Base-by-base conservation (phyloP, 805 yeast genomes). In the Lipomyces lipofer region DNA sequence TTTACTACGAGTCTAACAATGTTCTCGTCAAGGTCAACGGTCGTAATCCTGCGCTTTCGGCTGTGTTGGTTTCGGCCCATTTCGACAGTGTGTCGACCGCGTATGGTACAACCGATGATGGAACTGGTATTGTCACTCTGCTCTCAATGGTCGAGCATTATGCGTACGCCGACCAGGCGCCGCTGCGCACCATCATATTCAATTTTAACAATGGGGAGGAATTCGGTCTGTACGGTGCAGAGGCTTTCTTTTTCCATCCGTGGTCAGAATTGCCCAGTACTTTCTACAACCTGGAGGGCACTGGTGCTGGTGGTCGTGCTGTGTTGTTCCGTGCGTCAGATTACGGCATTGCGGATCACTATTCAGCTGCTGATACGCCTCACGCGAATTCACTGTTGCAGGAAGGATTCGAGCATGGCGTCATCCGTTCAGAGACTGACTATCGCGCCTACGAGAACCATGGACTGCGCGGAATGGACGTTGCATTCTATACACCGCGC, bases 171-270 rank as follows among this genome's bases (percentile, higher is more conserved):
- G 56, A 51, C 32, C 30, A 64, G 38, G 60, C 50, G 7, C 95
- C 96, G 1, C 68, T 75, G 43, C 76, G 97, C 52, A 85, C 94
- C 2, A 71, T 91, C 12, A 75, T 91, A 9, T 83, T 91, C 72
- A 88, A 90, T 68, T 87, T 91, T 72, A 91, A 91, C 70, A 88
- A 90, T 67, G 81, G 89, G 66, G 97, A 91, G 68, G 97, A 91
- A 65, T 86, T 88, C 70, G 96, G 96, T 0, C 74, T 91, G 30
- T 72, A 84, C 52, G 97, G 97, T 4, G 96, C 97, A 0, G 77
- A 78, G 43, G 79, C 86, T 0, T 90, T 89, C 64, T 72, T 87
- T 53, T 68, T 77, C 29, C 96, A 90, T 67, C 83, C 85, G 17
- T 88, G 95, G 95, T 76, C 81, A 17, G 70, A 76, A 43, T 69